Evolutionary conservation across 2,329 filamentous ascomycete genomes (phyloP), one percentile per base, ranked within the genome.

Genomic region (Akanthomyces muscarius): DNA sequence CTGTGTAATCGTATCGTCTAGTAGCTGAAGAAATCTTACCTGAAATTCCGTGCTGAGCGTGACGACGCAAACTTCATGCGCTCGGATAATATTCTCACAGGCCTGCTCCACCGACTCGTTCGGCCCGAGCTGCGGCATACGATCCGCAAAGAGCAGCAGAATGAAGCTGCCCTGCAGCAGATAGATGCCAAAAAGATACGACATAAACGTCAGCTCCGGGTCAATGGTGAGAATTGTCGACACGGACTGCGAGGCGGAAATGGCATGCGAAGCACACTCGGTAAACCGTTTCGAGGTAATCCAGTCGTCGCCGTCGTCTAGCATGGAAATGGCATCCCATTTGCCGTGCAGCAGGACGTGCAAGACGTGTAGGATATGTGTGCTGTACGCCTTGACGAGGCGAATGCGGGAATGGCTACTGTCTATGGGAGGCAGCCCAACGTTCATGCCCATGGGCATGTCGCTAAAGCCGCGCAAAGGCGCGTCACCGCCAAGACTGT

Each of bases 181-280:
- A 62, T 83, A 84, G 8, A 82, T 81, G 0, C 81, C 80, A 58
- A 82, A 82, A 3, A 83, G 71, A 66, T 81, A 83, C 1, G 81
- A 79, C 78, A 82, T 82, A 58, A 82, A 83, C 0, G 76, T 78
- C 38, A 83, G 71, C 64, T 82, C 80, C 3, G 78, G 78, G 65
- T 83, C 81, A n/a, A 77, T 72, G 2, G 73, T 71, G 7, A 83
- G 70, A 58, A 83, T 82, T 10, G 76, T 72, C 16, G 75, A 77
- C 18, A 82, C 74, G 2, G 77, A 77, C 50, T 80, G 74, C 2
- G 78, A 78, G 0, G 80, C 80, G 1, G 76, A 75, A 57, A 83
- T 77, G 28, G 80, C 77, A 64, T 81, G 79, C 1, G 76, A 74
- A 4, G 79, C 79, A 63, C 78, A 80, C 64, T 77, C 74, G 33